phyloP scores from a whole-genome alignment of 1,139 yeast genomes.

The Yamadazyma friedrichii region DNA sequence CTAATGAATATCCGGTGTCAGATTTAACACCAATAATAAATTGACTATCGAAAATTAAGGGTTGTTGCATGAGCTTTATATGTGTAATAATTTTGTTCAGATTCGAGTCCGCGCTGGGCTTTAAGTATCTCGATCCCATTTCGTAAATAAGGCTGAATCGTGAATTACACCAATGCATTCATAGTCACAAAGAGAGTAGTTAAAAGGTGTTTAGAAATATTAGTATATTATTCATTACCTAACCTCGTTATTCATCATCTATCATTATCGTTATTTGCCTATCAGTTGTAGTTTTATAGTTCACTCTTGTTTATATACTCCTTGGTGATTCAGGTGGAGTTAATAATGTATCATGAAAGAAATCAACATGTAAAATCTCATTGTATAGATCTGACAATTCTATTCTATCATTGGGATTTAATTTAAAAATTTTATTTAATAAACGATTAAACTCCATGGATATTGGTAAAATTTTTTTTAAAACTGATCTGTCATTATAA shows the following conservation, averaged over 20 bases:
- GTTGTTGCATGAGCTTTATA: constrained; percentile 4
- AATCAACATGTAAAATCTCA: constrained; percentile 40
- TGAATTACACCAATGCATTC: background rate
- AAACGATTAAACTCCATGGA: constrained; percentile 59
- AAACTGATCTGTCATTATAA: constrained; percentile 25
- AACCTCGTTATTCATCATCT: constrained; percentile 4
- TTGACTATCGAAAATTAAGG: constrained; percentile 6
- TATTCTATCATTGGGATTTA: constrained; percentile 66
- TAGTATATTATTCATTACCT: background rate
- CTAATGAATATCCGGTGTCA: constrained; percentile 8
- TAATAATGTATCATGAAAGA: constrained; percentile 29
- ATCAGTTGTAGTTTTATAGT: too few species aligned
- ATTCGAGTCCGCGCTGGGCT: background rate
- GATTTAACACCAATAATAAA: constrained; percentile 8
- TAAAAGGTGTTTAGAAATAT: background rate
- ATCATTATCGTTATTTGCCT: constrained; percentile 3
- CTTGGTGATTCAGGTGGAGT: constrained; percentile 18
- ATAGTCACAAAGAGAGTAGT: background rate
- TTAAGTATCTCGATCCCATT: background rate
- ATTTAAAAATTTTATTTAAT: constrained; percentile 52
- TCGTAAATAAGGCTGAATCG: background rate
- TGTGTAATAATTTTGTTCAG: background rate
- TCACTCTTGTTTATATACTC: constrained; percentile 6
- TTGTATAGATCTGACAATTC: constrained; percentile 46
- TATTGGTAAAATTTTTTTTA: constrained; percentile 58